Base-by-base conservation (phyloP, 2,329 filamentous ascomycete species). In the Sporothrix globosa region DNA sequence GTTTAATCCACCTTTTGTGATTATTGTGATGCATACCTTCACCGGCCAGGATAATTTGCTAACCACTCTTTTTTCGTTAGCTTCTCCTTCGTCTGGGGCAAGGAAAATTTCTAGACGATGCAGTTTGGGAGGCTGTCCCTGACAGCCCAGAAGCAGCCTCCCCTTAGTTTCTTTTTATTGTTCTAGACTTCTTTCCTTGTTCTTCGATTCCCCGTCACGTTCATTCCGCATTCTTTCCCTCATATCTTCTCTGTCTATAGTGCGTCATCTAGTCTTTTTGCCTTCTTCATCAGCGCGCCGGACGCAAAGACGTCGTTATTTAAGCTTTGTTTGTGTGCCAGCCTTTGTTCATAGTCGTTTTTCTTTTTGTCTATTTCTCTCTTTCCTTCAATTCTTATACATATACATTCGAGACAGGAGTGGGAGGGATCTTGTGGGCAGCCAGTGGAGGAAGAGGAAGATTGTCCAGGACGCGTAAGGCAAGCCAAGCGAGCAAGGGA, bases 51-150 rank as follows among this genome's bases (percentile, higher is more conserved):
- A 27, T n/a, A 41, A n/a, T 48, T 19, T 54, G 5, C 67, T 67
- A 63, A 69, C 61, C 5, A 9, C 27, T 30, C 27, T 41, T 41
- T 21, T 34, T 39, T 27, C 17, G 2, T 11, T 70, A 87, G 87
- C 50, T 90, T 90, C 79, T 87, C 85, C 63, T 90, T 88, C 75
- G 86, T 89, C 63, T 90, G 87, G 87, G 88, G 88, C 76, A 90
- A 90, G 78, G 88, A 90, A 80, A 90, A 90, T 78, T 90, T 90
- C 77, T 89, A 86, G 76, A 76, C 70, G n/a, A 13, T 53, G 44
- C 53, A 54, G 30, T 58, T 34, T 44, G 7, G 27, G 41, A 17
- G 9, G 21, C 14, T 13, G 4, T 21, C 24, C 11, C 39, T 63
- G n/a, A 30, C 58, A 11, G 44, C 54, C 52, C 30, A 13, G 41